Evolutionary conservation across 2,329 filamentous ascomycete genomes (phyloP), one percentile per base, ranked within the genome.

Genomic region (Cladophialophora immunda): DNA sequence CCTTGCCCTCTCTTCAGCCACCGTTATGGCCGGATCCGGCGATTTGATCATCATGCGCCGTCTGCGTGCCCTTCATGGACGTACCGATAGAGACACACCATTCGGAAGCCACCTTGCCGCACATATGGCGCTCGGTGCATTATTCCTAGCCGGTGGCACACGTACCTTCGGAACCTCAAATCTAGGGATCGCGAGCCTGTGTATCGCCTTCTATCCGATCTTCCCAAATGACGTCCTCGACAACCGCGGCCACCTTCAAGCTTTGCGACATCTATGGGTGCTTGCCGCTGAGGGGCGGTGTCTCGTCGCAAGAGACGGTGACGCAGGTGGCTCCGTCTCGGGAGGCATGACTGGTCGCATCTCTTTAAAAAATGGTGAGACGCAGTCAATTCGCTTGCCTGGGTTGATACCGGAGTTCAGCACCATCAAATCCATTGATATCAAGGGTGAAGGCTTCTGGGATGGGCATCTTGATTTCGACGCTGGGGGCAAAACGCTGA

Each of bases 251-350:
- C 95, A 99, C 74, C 85, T 99, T 5, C 95, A 99, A 81, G 95
- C 96, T 3, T 95, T 99, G 81, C 89, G 96, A 4, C 94, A 99
- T 79, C 92, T 99, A 75, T 99, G 95, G 95, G 94, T 97, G 11
- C 85, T 99, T 3, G 95, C 95, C 1, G 90, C 92, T 0, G 95
- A 99, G 74, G 88, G 93, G 9, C 88, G 96, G 59, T 98, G 94
- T 76, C 86, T 99, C 0, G 88, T 99, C 0, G 87, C 92, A 19
- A 92, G 94, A 68, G 95, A 99, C 72, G 87, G 95, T 2, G 89
- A 95, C 66, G 97, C 92, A 0, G 89, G 90, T 47, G 89, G 93
- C 52, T 91, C 94, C 0, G 87, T 97, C 57, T 87, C 89, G 7
- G 86, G 94, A 1, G 88, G 92, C 0, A 84, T 97, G 54, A 67